Evolutionary conservation across 2,329 filamentous ascomycete species (phyloP).

Genomic region (Claviceps sp.): DNA sequence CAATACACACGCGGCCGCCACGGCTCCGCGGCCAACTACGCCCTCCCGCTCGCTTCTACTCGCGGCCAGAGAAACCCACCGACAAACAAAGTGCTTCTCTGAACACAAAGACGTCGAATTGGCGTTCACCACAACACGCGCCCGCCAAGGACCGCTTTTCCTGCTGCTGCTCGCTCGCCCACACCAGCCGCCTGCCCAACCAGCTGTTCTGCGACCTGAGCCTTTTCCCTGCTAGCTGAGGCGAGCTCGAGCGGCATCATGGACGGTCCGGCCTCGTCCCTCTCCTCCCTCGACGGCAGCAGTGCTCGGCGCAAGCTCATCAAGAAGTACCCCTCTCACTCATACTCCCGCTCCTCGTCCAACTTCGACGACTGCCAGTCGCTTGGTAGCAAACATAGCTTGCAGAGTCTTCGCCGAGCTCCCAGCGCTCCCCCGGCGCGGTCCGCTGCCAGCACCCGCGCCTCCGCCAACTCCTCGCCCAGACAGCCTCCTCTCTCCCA

Average conservation of each 20-base stretch:
- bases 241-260: slow-evolving; percentile 23
- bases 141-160: slow-evolving; percentile 5
- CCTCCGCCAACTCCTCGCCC: slow-evolving; percentile 35
- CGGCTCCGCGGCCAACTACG: neutral
- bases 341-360: slow-evolving; percentile 32
- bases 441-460: slow-evolving; percentile 33
- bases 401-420: slow-evolving; percentile 45
- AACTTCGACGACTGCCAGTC: slow-evolving; percentile 44
- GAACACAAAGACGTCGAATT: slow-evolving; percentile 1
- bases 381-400: slow-evolving; percentile 50
- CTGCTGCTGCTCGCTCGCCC: slow-evolving; percentile 6
- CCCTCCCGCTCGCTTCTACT: neutral
- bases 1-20: neutral
- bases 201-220: slow-evolving; percentile 8
- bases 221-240: slow-evolving; percentile 11
- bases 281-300: slow-evolving; percentile 29
- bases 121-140: neutral
- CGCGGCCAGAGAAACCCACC: neutral
- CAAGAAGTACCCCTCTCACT: slow-evolving; percentile 42
- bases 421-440: slow-evolving; percentile 43
- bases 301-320: slow-evolving; percentile 47
- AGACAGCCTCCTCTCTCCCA: slow-evolving; percentile 28
- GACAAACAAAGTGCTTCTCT: neutral
- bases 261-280: slow-evolving; percentile 30
- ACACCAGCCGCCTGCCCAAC: slow-evolving; percentile 6